Evolutionary conservation across 1,284 basidiomycete genomes (phyloP).

Genomic region (Heterobasidion annosum): DNA sequence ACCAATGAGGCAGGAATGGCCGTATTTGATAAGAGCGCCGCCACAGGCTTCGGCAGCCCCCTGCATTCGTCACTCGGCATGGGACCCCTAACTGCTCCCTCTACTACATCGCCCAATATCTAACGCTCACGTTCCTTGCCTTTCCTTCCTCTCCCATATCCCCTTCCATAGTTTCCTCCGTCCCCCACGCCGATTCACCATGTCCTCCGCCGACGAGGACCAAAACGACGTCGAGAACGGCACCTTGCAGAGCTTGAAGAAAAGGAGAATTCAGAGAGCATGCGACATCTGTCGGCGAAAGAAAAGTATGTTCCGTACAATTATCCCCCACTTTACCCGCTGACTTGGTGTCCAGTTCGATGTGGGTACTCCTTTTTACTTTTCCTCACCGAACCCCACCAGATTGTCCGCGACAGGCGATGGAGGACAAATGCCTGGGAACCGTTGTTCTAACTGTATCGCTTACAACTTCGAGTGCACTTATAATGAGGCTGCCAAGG

Average conservation of each 20-base stretch:
- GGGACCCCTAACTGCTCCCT: background rate
- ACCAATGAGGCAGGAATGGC: background rate
- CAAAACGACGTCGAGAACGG: constrained; percentile 23
- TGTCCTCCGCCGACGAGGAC: constrained; percentile 42
- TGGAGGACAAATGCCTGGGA: constrained; percentile 55
- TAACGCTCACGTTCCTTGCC: background rate
- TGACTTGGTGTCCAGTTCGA: constrained; percentile 29
- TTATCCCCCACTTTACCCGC: background rate
- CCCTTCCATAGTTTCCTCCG: background rate
- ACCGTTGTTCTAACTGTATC: constrained; percentile 72
- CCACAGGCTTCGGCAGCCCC: background rate
- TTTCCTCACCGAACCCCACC: background rate
- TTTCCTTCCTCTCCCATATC: background rate
- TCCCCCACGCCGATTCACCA: constrained; percentile 8
- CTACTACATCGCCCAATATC: background rate
- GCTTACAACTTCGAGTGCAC: constrained; percentile 70
- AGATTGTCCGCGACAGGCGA: constrained; percentile 30
- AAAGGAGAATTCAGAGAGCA: constrained; percentile 62
- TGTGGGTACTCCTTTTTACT: constrained; percentile 24
- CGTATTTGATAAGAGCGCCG: background rate
- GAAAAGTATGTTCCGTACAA: constrained; percentile 43
- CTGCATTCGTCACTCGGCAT: background rate
- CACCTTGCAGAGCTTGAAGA: constrained; percentile 35
- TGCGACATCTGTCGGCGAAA: constrained; percentile 71
- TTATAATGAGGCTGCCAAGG: constrained; percentile 68